Evolutionary conservation across 164 flowering plant species (phyloP), one percentile per base, ranked within the genome.

Genomic region (Brasenia schreberi): DNA sequence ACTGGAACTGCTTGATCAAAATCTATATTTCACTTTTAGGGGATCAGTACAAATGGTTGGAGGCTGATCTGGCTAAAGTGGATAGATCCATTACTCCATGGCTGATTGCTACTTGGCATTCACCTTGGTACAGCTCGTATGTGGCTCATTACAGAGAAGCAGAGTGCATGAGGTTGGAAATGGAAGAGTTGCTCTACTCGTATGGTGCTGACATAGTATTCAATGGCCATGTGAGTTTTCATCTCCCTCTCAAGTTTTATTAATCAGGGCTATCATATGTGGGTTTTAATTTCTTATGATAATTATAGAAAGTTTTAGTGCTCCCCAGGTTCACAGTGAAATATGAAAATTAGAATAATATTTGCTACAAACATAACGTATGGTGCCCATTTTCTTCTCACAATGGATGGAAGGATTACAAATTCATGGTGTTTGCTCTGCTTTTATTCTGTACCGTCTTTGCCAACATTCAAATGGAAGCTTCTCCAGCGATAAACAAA

Each of bases 121-220:
- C 97, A 49, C 96, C 99, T 43, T 94, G 99, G 99, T 94, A 94
- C 83, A 85, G 72, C 75, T 78, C 84, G 27, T 94, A 84, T 83
- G 76, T 68, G 53, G 87, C 93, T 14, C 97, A 89, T 70, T 94
- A 91, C 81, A 83, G 92, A 75, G 98, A 94, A 74, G 96, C 76
- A 5, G 98, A 94, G 73, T 94, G 97, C 62, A 94, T 94, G 98
- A 81, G 81, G 72, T 86, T 87, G 59, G 81, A 78, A 18, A 86
- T 94, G 97, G 98, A 94, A 69, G 92, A 84, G 17, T 64, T 91
- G 49, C 87, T 94, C 2, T 94, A 89, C 71, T 68, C 79, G 2
- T 78, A 85, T 68, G 84, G 89, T 11, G 97, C 87, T 44, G 97
- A 94, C 69, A 70, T 91, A 42, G 85, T 94, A 68, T 91, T 94